phyloP scores from a whole-genome alignment of 2,329 filamentous ascomycete species.

The Fusarium chuoi region DNA sequence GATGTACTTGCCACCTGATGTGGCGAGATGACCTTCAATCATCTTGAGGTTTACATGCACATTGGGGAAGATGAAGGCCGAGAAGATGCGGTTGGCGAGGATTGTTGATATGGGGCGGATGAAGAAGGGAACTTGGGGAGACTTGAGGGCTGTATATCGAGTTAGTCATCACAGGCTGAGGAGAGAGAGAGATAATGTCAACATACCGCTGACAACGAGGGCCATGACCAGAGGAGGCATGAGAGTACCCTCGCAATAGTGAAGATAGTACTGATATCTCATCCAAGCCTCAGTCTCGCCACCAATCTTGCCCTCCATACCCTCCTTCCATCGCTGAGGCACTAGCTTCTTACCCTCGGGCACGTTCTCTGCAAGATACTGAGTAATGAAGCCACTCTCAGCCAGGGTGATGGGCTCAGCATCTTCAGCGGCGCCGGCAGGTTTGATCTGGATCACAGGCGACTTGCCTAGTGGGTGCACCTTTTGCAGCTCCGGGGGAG shows the following conservation, averaged over 20 bases:
- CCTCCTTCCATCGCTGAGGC: constrained; percentile 65
- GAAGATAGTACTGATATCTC: constrained; percentile 75
- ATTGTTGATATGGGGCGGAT: constrained; percentile 62
- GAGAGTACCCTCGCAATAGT: constrained; percentile 86
- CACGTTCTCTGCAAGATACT: constrained; percentile 81
- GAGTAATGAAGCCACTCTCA: constrained; percentile 82
- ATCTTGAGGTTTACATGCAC: constrained; percentile 59
- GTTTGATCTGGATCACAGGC: constrained; percentile 76
- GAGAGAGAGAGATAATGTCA: neutral
- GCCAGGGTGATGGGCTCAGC: constrained; percentile 72
- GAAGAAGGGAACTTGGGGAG: constrained; percentile 61
- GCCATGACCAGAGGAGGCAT: constrained; percentile 76
- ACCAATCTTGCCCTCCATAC: constrained; percentile 65
- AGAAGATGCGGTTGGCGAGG: constrained; percentile 55
- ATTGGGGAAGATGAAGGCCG: constrained; percentile 59
- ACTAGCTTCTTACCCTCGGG: constrained; percentile 57
- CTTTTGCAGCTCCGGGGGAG: constrained; percentile 78
- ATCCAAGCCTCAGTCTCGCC: constrained; percentile 71
- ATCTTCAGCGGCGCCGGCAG: constrained; percentile 45
- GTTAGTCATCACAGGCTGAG: neutral
- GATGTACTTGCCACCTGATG: constrained; percentile 58
- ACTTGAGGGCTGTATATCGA: constrained; percentile 53
- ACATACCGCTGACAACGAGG: constrained; percentile 66
- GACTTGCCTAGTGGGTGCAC: constrained; percentile 90
- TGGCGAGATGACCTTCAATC: constrained; percentile 60